phyloP scores from a whole-genome alignment of 2,329 filamentous ascomycete genomes.

The Epicoccum nigrum region DNA sequence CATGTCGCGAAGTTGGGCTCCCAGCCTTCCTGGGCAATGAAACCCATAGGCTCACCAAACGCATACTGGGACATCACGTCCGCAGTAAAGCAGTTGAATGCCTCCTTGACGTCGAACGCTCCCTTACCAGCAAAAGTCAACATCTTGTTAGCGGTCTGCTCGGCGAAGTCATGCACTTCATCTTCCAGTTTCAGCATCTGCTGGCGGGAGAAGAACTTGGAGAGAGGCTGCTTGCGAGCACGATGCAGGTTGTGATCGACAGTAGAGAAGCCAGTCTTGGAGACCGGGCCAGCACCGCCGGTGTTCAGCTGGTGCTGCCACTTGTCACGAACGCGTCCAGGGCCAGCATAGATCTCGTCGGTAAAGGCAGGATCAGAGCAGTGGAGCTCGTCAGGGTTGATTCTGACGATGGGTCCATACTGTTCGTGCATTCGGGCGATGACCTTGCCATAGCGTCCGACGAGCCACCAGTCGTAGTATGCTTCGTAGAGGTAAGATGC shows the following conservation, averaged over 20 bases:
- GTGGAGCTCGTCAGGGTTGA: constrained; percentile 44
- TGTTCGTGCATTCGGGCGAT: constrained; percentile 43
- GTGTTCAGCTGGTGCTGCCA: constrained; percentile 35
- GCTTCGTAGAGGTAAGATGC: constrained; percentile 36
- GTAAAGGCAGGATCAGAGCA: constrained; percentile 40
- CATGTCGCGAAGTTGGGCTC: constrained; percentile 36
- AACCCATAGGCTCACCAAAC: constrained; percentile 36
- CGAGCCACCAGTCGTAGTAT: constrained; percentile 36
- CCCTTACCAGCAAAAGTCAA: constrained; percentile 28
- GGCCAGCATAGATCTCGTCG: constrained; percentile 42
- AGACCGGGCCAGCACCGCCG: constrained; percentile 33
- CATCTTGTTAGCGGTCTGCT: constrained; percentile 25
- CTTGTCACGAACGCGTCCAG: constrained; percentile 30
- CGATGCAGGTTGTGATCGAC: constrained; percentile 44
- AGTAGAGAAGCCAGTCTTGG: constrained; percentile 34
- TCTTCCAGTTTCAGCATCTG: constrained; percentile 36
- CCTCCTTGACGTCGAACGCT: constrained; percentile 36
- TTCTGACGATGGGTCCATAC: constrained; percentile 41
- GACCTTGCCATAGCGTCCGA: constrained; percentile 43
- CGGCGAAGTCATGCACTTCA: constrained; percentile 28
- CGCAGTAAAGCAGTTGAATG: constrained; percentile 36
- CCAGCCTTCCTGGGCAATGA: constrained; percentile 36
- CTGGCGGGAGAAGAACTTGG: constrained; percentile 46
- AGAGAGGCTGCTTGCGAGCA: constrained; percentile 37
- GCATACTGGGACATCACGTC: constrained; percentile 37